phyloP scores from a whole-genome alignment of 2,329 filamentous ascomycete genomes.

The Tolypocladium endophyticum region DNA sequence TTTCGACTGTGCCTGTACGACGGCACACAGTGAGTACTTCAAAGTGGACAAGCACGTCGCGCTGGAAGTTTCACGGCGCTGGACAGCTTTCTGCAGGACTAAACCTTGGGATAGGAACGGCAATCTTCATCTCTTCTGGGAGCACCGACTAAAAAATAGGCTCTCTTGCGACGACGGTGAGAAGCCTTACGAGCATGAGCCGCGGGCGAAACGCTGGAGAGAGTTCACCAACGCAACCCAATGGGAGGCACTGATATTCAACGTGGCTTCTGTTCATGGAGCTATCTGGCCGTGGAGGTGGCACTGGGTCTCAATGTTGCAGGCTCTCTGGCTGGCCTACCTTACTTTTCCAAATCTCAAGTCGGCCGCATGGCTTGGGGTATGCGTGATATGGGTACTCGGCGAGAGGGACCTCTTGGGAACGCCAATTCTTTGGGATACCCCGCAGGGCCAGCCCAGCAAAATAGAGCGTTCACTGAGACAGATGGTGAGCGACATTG shows the following conservation, averaged over 20 bases:
- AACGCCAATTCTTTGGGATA: not conserved
- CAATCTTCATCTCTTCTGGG: not conserved
- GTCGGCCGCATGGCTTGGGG: not conserved
- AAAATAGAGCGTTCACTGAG: not conserved
- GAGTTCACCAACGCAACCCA: not conserved
- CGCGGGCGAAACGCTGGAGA: not conserved
- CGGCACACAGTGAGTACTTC: not conserved
- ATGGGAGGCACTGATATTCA: not conserved
- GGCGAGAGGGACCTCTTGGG: not conserved
- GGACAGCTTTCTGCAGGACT: not conserved
- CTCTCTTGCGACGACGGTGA: not conserved
- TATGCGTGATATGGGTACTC: not conserved
- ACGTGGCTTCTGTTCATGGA: not conserved
- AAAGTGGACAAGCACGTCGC: not conserved
- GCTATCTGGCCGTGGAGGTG: not conserved
- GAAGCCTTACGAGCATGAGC: not conserved
- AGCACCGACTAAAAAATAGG: not conserved
- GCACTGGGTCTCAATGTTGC: not conserved
- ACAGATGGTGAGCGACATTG: not conserved
- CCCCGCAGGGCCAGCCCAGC: not conserved
- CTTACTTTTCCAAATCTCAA: not conserved
- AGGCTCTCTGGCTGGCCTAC: not conserved
- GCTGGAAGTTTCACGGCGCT: not conserved
- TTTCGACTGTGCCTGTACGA: not conserved
- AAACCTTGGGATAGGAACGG: not conserved